These are phyloP conservation scores for Sclerospora graminicola DNA, from an alignment of 352 stramenopile genomes.

Conservation along the genomic window DNA sequence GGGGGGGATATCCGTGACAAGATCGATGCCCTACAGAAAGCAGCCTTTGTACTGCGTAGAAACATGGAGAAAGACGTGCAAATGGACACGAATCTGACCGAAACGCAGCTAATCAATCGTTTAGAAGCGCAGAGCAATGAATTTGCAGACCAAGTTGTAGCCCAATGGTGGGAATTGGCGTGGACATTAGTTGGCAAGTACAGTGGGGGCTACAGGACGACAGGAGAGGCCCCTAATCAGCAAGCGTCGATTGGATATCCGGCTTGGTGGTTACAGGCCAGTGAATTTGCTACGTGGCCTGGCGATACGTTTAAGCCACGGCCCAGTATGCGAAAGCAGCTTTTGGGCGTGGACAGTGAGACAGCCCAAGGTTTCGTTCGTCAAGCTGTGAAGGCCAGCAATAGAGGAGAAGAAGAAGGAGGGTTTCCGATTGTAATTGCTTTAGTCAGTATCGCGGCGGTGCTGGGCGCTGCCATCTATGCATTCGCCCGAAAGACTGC, in stretches of 20 bases:
- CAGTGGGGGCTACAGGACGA: constrained; percentile 63
- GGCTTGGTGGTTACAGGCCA: constrained; percentile 43
- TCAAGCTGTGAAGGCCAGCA: constrained; percentile 5
- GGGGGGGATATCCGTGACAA: constrained; percentile 32
- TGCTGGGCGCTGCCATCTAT: constrained; percentile 25
- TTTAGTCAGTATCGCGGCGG: constrained; percentile 26
- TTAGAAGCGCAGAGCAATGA: constrained; percentile 38
- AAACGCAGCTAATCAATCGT: constrained; percentile 13
- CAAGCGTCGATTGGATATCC: constrained; percentile 51
- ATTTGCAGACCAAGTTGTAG: constrained; percentile 43
- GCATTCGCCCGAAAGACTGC: constrained; percentile 21
- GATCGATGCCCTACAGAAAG: constrained; percentile 29
- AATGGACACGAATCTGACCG: background rate
- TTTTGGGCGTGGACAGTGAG: constrained; percentile 23
- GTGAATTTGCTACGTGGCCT: constrained; percentile 54
- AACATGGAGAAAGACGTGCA: constrained; percentile 8
- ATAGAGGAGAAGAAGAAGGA: background rate
- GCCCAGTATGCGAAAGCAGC: constrained; percentile 28
- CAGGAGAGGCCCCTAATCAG: constrained; percentile 33
- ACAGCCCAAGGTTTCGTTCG: constrained; percentile 20
- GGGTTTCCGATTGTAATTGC: constrained; percentile 16
- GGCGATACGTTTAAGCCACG: constrained; percentile 53
- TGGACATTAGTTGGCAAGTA: constrained; percentile 66
- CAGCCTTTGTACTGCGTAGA: constrained; percentile 22
- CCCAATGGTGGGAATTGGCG: constrained; percentile 49